Conservation (phyloP, 352 stramenopile genomes). For the Phytophthora ramorum region DNA sequence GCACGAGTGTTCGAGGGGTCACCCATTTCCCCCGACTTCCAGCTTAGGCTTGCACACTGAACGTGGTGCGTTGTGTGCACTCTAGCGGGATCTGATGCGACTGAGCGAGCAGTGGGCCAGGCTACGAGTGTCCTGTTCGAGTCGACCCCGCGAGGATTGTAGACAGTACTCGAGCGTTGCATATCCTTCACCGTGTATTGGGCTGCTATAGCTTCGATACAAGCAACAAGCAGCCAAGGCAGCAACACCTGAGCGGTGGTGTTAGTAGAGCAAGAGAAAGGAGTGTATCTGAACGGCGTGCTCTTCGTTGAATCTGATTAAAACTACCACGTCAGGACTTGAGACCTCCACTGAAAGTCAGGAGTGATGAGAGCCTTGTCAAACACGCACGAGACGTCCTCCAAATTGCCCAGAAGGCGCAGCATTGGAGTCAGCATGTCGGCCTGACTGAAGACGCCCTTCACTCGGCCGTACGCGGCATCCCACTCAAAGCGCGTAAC, state of each 20-base stretch:
- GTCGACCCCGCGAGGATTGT: too few relatives aligned
- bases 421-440: constrained; percentile 2
- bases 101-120: too few relatives aligned
- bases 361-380: not conserved
- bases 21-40: not conserved
- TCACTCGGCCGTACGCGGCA: not conserved
- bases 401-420: not conserved
- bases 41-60: not conserved
- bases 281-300: not conserved
- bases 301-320: not conserved
- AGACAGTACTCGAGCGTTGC: too few relatives aligned
- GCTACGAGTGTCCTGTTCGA: too few relatives aligned
- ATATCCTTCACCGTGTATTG: too few relatives aligned
- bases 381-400: not conserved
- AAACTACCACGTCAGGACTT: not conserved
- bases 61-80: too few relatives aligned
- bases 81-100: not conserved
- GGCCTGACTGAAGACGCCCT: not conserved
- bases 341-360: constrained; percentile 10
- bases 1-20: constrained; percentile 7
- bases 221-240: too few relatives aligned
- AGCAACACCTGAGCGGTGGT: too few relatives aligned
- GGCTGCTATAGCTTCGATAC: too few relatives aligned
- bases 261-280: too few relatives aligned
- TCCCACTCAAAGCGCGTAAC: not conserved